Evolutionary conservation across 202 grass and related monocot species (phyloP).

Genomic region (Schoenoplectus triqueter): DNA sequence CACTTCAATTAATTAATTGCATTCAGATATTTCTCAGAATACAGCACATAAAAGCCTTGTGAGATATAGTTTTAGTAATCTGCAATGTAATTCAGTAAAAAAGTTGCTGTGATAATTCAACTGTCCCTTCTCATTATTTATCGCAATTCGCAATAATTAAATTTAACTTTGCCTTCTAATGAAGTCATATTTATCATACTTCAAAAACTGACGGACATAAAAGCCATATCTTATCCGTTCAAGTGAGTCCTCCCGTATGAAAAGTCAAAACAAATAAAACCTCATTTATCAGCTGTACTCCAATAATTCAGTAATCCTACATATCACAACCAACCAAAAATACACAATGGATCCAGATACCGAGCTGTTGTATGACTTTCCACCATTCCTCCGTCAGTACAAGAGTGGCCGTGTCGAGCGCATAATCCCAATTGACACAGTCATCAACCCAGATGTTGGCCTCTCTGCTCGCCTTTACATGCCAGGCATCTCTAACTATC

Average conservation of each 20-base stretch:
- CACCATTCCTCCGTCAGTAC: constrained; percentile 68
- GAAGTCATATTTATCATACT: too few relatives aligned
- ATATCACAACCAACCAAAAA: neutral
- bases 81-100: too few relatives aligned
- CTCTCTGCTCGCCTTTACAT: constrained; percentile 46
- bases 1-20: too few relatives aligned
- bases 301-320: neutral
- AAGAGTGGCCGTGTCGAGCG: constrained; percentile 55
- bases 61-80: too few relatives aligned
- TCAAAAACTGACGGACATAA: too few relatives aligned
- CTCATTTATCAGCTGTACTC: neutral
- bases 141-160: too few relatives aligned
- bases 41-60: too few relatives aligned
- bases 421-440: constrained; percentile 33
- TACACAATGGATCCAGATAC: constrained; percentile 41
- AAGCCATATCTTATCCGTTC: too few relatives aligned
- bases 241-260: neutral
- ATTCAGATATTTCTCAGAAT: too few relatives aligned
- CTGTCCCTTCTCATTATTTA: too few relatives aligned
- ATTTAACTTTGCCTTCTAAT: too few relatives aligned
- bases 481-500: neutral
- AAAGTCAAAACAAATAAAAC: neutral
- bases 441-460: constrained; percentile 35
- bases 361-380: constrained; percentile 66
- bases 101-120: too few relatives aligned